Conservation (phyloP, 768 basidiomycete genomes). For the Zangia roseola region DNA sequence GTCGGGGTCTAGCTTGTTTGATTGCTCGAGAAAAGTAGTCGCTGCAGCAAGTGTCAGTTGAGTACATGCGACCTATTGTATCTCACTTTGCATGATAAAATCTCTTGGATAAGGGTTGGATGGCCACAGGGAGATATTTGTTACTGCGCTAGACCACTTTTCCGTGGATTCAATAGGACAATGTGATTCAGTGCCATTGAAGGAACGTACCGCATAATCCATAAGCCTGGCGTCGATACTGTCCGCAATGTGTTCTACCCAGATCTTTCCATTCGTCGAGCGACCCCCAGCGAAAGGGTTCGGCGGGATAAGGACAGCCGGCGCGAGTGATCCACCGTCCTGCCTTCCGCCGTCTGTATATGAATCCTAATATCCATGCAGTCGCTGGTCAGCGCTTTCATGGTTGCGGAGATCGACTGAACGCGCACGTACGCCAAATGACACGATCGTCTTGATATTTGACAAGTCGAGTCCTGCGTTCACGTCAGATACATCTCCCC, state of each 20-base stretch:
- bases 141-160: conserved; percentile 43
- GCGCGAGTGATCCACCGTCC: conserved; percentile 43
- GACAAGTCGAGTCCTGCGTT: conserved; percentile 45
- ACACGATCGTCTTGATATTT: conserved; percentile 45
- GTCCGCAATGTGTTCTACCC: conserved; percentile 48
- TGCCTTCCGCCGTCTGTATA: conserved; percentile 50
- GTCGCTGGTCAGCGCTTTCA: background rate
- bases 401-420: background rate
- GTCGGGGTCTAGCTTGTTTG: conserved; percentile 41
- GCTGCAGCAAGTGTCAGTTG: conserved; percentile 27
- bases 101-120: conserved; percentile 47
- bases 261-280: conserved; percentile 49
- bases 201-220: conserved; percentile 48
- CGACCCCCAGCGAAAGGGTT: conserved; percentile 49
- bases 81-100: conserved; percentile 47
- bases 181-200: background rate
- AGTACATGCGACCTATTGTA: background rate
- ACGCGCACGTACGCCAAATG: conserved; percentile 43
- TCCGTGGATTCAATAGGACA: background rate
- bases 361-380: conserved; percentile 36
- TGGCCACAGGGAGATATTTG: conserved; percentile 50
- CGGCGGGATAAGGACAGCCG: conserved; percentile 42
- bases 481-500: conserved; percentile 42
- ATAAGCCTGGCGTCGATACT: conserved; percentile 40
- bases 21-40: conserved; percentile 43